Evolutionary conservation across 2,329 filamentous ascomycete genomes (phyloP), one percentile per base, ranked within the genome.

Genomic region (Coleophoma cylindrospora): DNA sequence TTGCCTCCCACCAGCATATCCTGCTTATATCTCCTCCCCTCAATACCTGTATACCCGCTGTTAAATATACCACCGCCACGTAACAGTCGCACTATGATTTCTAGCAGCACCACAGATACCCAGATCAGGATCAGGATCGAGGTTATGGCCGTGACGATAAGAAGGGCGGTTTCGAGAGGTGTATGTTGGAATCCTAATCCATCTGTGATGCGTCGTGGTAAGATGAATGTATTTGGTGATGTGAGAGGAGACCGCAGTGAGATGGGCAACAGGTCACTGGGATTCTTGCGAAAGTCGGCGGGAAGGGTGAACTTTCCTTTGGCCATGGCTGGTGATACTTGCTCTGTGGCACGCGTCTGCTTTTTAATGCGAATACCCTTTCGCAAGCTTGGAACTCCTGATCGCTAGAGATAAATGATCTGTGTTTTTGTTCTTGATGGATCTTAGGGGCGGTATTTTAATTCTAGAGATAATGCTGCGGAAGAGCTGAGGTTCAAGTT

Each of bases 41-140:
- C 22, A 33, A 44, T n/a, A 4, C 14, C 11, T 32, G 21, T 44
- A 15, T 44, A 33, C 7, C 27, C 21, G 12, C 41, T 27, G 8
- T 13, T 15, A 27, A 44, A 44, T 44, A 44, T 27, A 27, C 27
- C 6, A 27, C 27, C 27, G 27, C 27, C 27, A 27, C 27, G 27
- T 27, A 27, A 27, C 27, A 27, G 9, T 10, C 27, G 9, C 9
- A 27, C 6, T 27, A 27, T 27, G 9, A 10, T 27, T 27, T 27
- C 27, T 10, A 27, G 27, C 27, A 27, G 27, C 27, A 27, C 27
- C 27, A 27, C 27, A 27, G 7, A 27, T 13, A 54, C 52, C 51
- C 49, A 56, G 22, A 37, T 45, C 22, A 56, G 47, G 14, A 58
- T 21, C 4, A 47, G 48, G 32, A 56, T 19, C 5, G 54, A 41